Evolutionary conservation across 441 rosid genomes (phyloP).

Genomic region (Corymbia citriodora): DNA sequence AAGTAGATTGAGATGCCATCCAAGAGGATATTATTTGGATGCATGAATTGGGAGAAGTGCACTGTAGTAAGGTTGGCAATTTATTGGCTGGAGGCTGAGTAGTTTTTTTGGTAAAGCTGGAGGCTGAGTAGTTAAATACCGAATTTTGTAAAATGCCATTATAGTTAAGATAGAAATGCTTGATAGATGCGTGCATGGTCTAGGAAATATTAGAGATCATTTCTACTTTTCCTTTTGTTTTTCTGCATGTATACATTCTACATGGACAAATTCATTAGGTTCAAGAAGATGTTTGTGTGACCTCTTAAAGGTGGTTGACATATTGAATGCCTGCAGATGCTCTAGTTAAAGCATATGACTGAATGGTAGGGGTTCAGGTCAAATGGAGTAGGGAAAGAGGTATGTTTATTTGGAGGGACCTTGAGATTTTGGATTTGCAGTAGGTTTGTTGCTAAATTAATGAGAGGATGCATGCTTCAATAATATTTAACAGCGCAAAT

Average conservation of each 20-base stretch:
- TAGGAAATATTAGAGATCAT: not conserved
- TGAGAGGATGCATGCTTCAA: not conserved
- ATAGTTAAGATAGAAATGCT: not conserved
- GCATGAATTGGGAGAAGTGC: not conserved
- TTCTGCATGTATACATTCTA: not conserved
- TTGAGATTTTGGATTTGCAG: not conserved
- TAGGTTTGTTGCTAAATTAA: not conserved
- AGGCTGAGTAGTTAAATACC: not conserved
- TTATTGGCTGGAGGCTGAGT: not conserved
- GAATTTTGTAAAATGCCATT: not conserved
- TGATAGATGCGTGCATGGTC: not conserved
- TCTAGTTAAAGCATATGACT: not conserved
- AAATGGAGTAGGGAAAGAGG: not conserved
- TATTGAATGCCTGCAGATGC: not conserved
- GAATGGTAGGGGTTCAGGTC: not conserved
- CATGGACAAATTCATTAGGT: not conserved
- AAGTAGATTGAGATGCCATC: not conserved
- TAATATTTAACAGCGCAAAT: not conserved
- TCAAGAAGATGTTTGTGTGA: not conserved
- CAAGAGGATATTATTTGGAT: not conserved
- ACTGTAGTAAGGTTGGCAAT: not conserved
- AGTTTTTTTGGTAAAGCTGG: not conserved
- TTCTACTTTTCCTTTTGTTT: not conserved
- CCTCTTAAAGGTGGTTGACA: not conserved
- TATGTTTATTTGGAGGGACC: not conserved